Conservation (phyloP, 225 moss, liverwort and hornwort species). For the Pleurozium schreberi region DNA sequence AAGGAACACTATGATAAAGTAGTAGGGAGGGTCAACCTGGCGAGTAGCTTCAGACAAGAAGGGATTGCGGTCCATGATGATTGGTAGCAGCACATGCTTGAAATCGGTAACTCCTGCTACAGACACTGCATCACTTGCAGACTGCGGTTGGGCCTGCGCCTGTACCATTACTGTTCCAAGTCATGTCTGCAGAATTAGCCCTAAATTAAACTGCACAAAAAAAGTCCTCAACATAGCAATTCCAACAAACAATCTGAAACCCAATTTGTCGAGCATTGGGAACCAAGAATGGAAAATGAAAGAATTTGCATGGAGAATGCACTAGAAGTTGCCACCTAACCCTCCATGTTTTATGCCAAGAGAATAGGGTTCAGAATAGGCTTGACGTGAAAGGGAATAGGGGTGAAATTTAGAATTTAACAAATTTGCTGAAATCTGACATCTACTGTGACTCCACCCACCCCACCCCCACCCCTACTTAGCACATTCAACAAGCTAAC, state of each 20-base stretch:
- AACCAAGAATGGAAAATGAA: neutral
- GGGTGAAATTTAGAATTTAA: neutral
- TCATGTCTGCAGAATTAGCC: neutral
- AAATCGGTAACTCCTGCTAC: constrained; percentile 40
- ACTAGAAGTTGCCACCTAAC: neutral
- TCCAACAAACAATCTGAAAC: neutral
- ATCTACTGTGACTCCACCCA: neutral
- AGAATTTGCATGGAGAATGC: neutral
- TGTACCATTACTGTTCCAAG: constrained; percentile 26
- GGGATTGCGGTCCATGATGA: constrained; percentile 82
- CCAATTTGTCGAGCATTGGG: neutral
- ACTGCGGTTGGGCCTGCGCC: constrained; percentile 42
- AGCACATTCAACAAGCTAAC: neutral
- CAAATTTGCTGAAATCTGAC: neutral
- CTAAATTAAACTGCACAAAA: neutral
- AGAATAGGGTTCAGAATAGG: neutral
- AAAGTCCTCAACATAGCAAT: neutral
- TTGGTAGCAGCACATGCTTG: constrained; percentile 77
- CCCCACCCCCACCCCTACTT: no score
- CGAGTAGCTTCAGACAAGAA: constrained; percentile 73
- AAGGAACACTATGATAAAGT: neutral
- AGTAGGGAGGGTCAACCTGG: constrained; percentile 32
- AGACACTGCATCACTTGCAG: constrained; percentile 36
- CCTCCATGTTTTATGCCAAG: neutral
- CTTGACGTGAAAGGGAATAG: neutral